Conservation (phyloP, 78 protist genomes). For the Carpediemonas membranifera region DNA sequence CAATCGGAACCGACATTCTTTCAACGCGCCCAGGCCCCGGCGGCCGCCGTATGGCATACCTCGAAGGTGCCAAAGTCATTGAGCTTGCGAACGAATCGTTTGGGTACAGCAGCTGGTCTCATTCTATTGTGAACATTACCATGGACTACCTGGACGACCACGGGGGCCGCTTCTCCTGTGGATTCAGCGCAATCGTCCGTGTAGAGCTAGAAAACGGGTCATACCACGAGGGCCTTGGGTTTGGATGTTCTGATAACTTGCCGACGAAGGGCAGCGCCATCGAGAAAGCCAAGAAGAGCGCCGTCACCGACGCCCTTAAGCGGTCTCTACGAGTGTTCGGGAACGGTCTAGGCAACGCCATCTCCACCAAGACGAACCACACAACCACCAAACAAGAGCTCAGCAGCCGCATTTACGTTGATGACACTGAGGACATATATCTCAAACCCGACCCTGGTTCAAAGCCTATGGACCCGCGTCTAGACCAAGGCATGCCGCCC, state of each 20-base stretch:
- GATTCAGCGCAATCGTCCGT: constrained; percentile 33
- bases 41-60: constrained; percentile 17
- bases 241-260: constrained; percentile 26
- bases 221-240: constrained; percentile 63
- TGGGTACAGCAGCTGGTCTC: constrained; percentile 63
- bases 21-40: constrained; percentile 4
- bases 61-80: constrained; percentile 49
- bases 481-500: too few relatives aligned
- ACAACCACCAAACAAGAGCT: too few relatives aligned
- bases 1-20: background rate
- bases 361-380: too few relatives aligned
- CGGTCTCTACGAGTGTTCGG: constrained; percentile 57
- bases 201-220: constrained; percentile 53
- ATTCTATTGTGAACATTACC: constrained; percentile 19
- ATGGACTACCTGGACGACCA: constrained; percentile 10
- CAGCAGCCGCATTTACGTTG: too few relatives aligned
- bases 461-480: too few relatives aligned
- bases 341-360: constrained; percentile 50
- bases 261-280: constrained; percentile 37
- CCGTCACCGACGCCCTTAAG: constrained; percentile 61
- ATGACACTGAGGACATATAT: too few relatives aligned
- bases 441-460: too few relatives aligned
- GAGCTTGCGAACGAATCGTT: constrained; percentile 51
- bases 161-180: constrained; percentile 2
- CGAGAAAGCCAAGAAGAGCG: constrained; percentile 60